Evolutionary conservation across 257 asterid genomes (phyloP), one percentile per base, ranked within the genome.

Genomic region (Solanum piurae): DNA sequence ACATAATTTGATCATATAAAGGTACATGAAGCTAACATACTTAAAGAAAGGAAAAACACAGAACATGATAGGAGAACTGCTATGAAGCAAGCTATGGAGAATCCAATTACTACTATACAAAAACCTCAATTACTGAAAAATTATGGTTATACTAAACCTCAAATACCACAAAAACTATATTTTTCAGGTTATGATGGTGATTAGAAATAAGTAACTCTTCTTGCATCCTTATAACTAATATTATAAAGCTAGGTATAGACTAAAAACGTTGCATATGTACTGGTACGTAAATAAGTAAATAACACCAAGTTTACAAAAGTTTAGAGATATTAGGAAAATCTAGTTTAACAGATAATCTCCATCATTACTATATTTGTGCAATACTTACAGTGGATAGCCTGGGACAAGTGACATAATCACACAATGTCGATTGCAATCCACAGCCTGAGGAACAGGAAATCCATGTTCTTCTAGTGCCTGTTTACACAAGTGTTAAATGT

Each of bases 341-440:
- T 4, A 77, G 14, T 77, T 40, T 44, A n/a, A 77, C 62, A 42
- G 13, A 77, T 77, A 42, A 18, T 40, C 84, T 77, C 34, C 62
- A 25, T 40, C 84, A 14, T 21, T 27, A n/a, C 58, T 40, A 20
- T 25, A 42, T 42, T 42, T 77, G 3, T 25, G 49, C 73, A 85
- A 25, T 84, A 90, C 99, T 91, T 94, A 97, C 99, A 97, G 98
- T 55, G 98, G 98, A 89, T 95, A 96, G 62, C 99, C 99, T 86
- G 91, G 95, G 91, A 97, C 62, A 66, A 95, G 99, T 84, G 99
- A 97, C 99, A 97, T 97, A 88, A 97, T 44, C 66, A 94, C 96
- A 87, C 99, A 97, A 89, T 96, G 99, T 52, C 99, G 94, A 91
- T 96, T 96, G 93, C 99, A 93, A 88, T 97, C 99, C 89, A 97